Evolutionary conservation across 805 yeast genomes (phyloP).

Genomic region (Jamesozyma hellenica): DNA sequence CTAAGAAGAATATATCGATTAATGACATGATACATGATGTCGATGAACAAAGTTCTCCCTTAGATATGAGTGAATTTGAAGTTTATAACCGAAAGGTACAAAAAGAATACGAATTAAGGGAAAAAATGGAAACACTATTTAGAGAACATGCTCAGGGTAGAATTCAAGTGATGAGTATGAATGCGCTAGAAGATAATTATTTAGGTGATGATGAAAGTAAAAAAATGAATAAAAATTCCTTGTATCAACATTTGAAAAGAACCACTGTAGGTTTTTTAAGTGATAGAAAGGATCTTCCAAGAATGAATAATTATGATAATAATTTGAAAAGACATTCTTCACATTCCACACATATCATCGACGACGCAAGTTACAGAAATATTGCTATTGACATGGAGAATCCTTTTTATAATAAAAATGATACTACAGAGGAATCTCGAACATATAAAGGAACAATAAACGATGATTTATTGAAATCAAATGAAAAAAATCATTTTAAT

Average conservation of each 20-base stretch:
- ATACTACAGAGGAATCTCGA: neutral
- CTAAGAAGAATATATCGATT: conserved; percentile 1
- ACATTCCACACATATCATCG: conserved; percentile 10
- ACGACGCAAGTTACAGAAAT: conserved; percentile 15
- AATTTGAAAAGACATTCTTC: neutral
- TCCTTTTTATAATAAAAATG: neutral
- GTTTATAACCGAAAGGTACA: conserved; percentile 28
- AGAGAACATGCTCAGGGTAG: conserved; percentile 10
- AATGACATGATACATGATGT: conserved; percentile 3
- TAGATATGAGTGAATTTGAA: conserved; percentile 24
- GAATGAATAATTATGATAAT: neutral
- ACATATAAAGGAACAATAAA: neutral
- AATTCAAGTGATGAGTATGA: conserved; percentile 13
- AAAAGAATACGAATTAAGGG: conserved; percentile 26
- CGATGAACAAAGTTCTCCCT: conserved; percentile 16
- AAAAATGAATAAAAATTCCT: neutral
- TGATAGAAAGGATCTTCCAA: neutral
- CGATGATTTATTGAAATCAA: neutral
- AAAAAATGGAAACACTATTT: conserved; percentile 16
- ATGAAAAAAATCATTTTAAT: neutral
- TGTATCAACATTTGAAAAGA: neutral
- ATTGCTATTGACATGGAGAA: conserved; percentile 14
- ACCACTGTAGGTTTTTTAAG: neutral
- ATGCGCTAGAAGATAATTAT: conserved; percentile 10
- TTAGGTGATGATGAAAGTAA: conserved; percentile 8